Percentiles rank a stretch among this genome's conserved stretches.
Evolutionary conservation across 2,329 filamentous ascomycete species (phyloP).

Genomic region (Escovopsis sp.): DNA sequence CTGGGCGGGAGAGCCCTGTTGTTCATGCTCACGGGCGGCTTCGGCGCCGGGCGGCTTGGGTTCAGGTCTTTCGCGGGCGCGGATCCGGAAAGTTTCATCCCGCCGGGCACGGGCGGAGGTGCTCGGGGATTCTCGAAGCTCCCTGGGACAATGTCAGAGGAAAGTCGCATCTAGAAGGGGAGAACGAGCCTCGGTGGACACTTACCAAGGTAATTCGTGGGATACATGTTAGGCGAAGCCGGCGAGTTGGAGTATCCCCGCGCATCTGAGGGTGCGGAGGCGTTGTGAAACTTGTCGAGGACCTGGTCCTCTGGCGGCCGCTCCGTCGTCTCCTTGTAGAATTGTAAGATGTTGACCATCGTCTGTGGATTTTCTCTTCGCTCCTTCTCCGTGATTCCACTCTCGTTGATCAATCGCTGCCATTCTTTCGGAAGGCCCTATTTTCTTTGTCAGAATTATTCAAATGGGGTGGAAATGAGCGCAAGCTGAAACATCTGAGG

Average conservation of each 20-base stretch:
- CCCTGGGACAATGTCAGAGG: conserved; percentile 55
- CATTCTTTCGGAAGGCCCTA: conserved; percentile 94
- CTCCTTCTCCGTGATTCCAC: conserved; percentile 90
- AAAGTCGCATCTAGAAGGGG: conserved; percentile 46
- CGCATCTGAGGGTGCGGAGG: conserved; percentile 39
- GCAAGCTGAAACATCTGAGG: conserved; percentile 1
- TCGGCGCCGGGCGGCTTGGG: conserved; percentile 72
- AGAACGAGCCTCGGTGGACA: conserved; percentile 41
- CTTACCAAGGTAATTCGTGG: conserved; percentile 40
- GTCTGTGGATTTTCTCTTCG: conserved; percentile 91
- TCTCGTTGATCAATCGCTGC: conserved; percentile 90
- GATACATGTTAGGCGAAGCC: conserved; percentile 38
- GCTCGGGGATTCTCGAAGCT: conserved; percentile 96
- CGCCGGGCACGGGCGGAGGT: conserved; percentile 68
- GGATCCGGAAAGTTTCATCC: conserved; percentile 29
- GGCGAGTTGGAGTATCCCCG: conserved; percentile 28
- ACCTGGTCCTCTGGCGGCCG: conserved; percentile 68
- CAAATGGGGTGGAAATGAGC: too few species aligned
- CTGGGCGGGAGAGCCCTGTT: conserved; percentile 38
- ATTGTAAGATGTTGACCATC: conserved; percentile 87
- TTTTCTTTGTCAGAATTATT: conserved; percentile 9
- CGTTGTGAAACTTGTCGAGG: conserved; percentile 93
- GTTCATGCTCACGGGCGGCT: conserved; percentile 56
- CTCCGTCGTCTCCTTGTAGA: conserved; percentile 90
- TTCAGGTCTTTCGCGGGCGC: conserved; percentile 38